A percentile compares a stretch with the other conserved stretches of the same genome.
These are phyloP conservation scores for Pneumocystis carinii DNA, from an alignment of 1,139 yeast genomes.

Conservation along the genomic window DNA sequence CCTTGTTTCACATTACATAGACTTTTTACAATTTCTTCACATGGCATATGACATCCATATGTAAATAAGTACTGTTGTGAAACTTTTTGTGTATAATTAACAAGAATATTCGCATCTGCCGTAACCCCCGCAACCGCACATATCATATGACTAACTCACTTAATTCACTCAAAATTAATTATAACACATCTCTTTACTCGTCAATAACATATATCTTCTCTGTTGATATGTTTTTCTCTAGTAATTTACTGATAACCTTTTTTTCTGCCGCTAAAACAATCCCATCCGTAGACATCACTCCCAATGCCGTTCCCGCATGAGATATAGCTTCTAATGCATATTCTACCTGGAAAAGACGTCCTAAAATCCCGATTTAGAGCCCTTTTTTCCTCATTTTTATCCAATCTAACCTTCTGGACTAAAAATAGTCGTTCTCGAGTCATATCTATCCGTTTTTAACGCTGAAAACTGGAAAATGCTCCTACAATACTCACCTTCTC, in stretches of 20 bases:
- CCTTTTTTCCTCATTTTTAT: neutral
- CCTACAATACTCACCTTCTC: neutral
- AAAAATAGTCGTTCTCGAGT: neutral
- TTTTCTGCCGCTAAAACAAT: conserved; percentile 93
- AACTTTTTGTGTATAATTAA: conserved; percentile 68
- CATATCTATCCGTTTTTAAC: neutral
- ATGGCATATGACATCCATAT: conserved; percentile 83
- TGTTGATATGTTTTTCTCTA: conserved; percentile 86
- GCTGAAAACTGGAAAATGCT: neutral
- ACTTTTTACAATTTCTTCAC: conserved; percentile 74
- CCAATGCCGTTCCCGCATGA: conserved; percentile 96
- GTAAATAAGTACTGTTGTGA: conserved; percentile 77
- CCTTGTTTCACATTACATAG: conserved; percentile 94
- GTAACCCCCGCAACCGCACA: conserved; percentile 98
- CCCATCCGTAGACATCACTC: conserved; percentile 81
- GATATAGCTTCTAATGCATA: conserved; percentile 95
- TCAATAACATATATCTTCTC: conserved; percentile 81
- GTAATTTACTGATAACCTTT: conserved; percentile 77
- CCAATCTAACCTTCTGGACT: neutral
- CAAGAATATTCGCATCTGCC: conserved; percentile 87
- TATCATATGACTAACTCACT: conserved; percentile 41
- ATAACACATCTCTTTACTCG: conserved; percentile 26
- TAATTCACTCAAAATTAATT: neutral
- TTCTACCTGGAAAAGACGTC: conserved; percentile 92
- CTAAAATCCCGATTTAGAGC: conserved; percentile 25